These are phyloP conservation scores for Cymodocea nodosa DNA, from an alignment of 116 monocot genomes.

Conservation along the genomic window DNA sequence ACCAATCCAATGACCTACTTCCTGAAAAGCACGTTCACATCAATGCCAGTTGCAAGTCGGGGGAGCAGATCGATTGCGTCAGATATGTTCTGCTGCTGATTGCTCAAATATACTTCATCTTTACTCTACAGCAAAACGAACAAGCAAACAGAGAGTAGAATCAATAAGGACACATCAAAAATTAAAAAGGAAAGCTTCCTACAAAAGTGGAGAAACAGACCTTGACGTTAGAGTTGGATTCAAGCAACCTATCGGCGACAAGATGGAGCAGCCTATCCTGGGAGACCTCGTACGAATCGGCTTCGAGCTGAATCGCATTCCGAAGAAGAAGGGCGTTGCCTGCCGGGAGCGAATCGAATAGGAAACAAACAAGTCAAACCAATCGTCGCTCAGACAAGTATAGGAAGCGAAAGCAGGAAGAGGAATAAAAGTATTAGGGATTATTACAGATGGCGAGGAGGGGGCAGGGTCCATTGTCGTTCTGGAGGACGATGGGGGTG, in stretches of 20 bases:
- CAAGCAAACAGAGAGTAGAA: constrained; percentile 3
- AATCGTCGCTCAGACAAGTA: no score
- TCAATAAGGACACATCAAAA: constrained; percentile 1
- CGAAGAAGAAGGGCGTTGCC: constrained; percentile 80
- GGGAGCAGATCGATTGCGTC: constrained; percentile 94
- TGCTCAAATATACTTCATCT: constrained; percentile 68
- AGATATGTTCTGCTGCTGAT: constrained; percentile 84
- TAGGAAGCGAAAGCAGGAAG: background rate
- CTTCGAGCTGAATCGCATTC: constrained; percentile 47
- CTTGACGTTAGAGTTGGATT: constrained; percentile 75
- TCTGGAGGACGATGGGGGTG: constrained; percentile 84
- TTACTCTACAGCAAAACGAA: constrained; percentile 28
- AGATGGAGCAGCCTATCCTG: constrained; percentile 73
- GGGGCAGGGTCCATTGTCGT: constrained; percentile 97
- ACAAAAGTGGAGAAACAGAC: constrained; percentile 17
- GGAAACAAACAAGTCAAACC: background rate
- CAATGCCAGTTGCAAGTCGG: constrained; percentile 79
- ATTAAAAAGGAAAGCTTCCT: background rate
- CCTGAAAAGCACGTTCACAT: constrained; percentile 88
- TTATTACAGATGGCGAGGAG: constrained; percentile 89
- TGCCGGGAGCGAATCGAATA: constrained; percentile 1
- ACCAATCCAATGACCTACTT: constrained; percentile 29
- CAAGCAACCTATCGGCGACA: constrained; percentile 71
- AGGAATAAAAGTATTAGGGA: background rate
- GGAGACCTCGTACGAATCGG: constrained; percentile 58